These are phyloP conservation scores for Fusarium scirpi DNA, from an alignment of 2,329 filamentous ascomycete species.

Conservation along the genomic window DNA sequence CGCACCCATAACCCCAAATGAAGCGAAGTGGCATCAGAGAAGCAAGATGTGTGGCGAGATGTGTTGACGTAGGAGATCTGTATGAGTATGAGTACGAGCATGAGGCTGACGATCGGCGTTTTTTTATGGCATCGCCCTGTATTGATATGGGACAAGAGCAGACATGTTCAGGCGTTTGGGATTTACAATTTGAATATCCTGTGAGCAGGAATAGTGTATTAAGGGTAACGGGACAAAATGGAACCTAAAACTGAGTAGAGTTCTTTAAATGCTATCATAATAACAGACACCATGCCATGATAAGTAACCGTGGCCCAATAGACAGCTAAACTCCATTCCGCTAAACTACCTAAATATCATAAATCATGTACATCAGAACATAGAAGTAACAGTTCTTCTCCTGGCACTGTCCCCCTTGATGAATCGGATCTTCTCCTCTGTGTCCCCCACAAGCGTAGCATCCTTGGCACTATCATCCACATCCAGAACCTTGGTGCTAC, in stretches of 20 bases:
- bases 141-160: constrained; percentile 19
- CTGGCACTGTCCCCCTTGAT: constrained; percentile 48
- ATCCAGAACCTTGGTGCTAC: constrained; percentile 53
- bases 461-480: constrained; percentile 61
- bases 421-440: constrained; percentile 52
- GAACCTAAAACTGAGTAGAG: neutral
- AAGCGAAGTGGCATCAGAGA: constrained; percentile 44
- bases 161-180: constrained; percentile 22
- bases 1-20: constrained; percentile 44
- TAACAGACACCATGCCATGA: neutral
- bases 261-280: constrained; percentile 2
- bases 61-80: constrained; percentile 36
- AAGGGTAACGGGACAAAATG: neutral
- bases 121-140: constrained; percentile 10
- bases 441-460: constrained; percentile 54
- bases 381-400: constrained; percentile 14
- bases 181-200: neutral
- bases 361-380: constrained; percentile 9
- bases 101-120: constrained; percentile 20
- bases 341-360: neutral
- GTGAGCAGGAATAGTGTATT: constrained; percentile 1
- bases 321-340: neutral
- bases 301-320: neutral
- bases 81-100: constrained; percentile 25
- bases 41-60: constrained; percentile 33